These are phyloP conservation scores for Kondoa malvinella DNA, from an alignment of 768 basidiomycete species.

Conservation along the genomic window DNA sequence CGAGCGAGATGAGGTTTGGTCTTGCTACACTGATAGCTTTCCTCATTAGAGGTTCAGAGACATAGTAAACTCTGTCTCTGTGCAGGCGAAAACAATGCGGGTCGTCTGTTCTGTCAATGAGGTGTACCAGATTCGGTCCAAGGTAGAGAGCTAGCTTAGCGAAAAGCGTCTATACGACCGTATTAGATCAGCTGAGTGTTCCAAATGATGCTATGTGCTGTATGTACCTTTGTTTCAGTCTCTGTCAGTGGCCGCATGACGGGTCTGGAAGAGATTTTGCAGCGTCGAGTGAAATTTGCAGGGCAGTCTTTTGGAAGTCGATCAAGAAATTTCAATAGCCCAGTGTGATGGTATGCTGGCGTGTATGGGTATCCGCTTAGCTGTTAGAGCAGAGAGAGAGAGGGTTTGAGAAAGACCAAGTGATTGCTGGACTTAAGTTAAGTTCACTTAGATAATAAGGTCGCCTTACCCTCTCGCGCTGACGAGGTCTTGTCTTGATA, in stretches of 20 bases:
- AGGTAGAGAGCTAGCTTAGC: conserved; percentile 96
- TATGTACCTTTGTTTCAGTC: conserved; percentile 19
- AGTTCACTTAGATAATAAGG: too few relatives aligned
- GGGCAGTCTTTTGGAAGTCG: too few relatives aligned
- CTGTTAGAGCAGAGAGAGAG: too few relatives aligned
- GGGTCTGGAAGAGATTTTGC: neutral
- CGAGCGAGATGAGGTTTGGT: conserved; percentile 75
- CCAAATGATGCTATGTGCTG: neutral
- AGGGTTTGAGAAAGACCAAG: too few relatives aligned
- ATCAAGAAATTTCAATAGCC: too few relatives aligned
- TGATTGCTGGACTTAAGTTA: too few relatives aligned
- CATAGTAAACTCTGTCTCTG: conserved; percentile 61
- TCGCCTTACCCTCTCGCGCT: too few relatives aligned
- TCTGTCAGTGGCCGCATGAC: conserved; percentile 18
- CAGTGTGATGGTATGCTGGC: too few relatives aligned
- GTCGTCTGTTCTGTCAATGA: conserved; percentile 86
- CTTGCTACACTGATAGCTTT: conserved; percentile 80
- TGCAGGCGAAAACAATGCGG: conserved; percentile 52
- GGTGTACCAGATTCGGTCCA: conserved; percentile 77
- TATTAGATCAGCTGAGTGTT: neutral
- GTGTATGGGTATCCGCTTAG: too few relatives aligned
- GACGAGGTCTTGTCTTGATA: too few relatives aligned
- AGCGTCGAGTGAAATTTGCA: neutral
- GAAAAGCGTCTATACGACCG: conserved; percentile 52
- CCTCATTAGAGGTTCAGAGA: conserved; percentile 84